Conservation (phyloP, 2,329 filamentous ascomycete genomes). For the Westerdykella sp. region DNA sequence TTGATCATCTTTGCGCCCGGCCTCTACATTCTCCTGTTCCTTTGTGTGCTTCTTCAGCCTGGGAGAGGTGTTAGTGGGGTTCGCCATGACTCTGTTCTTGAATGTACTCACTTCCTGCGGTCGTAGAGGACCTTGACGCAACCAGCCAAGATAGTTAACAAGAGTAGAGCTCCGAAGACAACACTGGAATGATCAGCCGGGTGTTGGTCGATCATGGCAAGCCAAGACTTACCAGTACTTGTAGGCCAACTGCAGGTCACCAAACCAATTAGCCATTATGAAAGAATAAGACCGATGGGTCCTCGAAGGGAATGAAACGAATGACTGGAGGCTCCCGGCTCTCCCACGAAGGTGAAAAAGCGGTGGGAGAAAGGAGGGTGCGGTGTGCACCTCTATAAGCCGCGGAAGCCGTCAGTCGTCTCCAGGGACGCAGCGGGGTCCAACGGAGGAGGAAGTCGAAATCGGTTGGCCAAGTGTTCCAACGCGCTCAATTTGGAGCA, state of each 20-base stretch:
- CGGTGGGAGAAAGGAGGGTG: background rate
- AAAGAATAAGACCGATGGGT: conserved; percentile 1
- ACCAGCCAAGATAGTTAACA: conserved; percentile 28
- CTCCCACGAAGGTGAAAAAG: background rate
- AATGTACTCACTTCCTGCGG: conserved; percentile 29
- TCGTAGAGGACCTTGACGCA: conserved; percentile 32
- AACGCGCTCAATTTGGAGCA: conserved; percentile 3
- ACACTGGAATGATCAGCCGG: conserved; percentile 20
- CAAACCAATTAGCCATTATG: conserved; percentile 31
- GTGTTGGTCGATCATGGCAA: background rate
- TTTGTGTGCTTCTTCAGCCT: conserved; percentile 28
- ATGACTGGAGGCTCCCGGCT: conserved; percentile 9
- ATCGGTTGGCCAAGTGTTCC: conserved; percentile 5
- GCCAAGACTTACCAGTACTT: conserved; percentile 29
- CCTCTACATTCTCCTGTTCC: conserved; percentile 19
- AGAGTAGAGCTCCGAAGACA: conserved; percentile 29
- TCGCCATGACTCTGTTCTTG: background rate
- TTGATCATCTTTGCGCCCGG: conserved; percentile 26
- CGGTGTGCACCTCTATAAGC: background rate
- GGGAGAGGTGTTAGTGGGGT: conserved; percentile 7
- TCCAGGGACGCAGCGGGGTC: too few species aligned
- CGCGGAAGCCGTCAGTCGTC: background rate
- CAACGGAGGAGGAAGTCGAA: background rate
- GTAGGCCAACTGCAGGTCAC: conserved; percentile 31
- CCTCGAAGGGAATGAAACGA: conserved; percentile 4